These are phyloP conservation scores for Colletotrichum liriopes DNA, from an alignment of 2,329 filamentous ascomycete species.

Conservation along the genomic window DNA sequence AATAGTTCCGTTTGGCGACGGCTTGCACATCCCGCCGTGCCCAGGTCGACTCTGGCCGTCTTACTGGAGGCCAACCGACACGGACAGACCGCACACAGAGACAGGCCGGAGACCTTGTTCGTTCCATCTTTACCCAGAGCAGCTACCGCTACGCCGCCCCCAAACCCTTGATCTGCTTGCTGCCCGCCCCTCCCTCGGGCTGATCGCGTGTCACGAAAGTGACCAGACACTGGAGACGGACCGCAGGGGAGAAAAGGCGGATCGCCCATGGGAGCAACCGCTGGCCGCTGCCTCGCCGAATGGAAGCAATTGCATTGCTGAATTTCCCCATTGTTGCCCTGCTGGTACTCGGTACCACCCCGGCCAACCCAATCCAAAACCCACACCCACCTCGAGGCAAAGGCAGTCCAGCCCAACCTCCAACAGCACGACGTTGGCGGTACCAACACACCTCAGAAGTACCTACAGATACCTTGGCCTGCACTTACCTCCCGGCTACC, in stretches of 20 bases:
- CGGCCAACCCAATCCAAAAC: conserved; percentile 12
- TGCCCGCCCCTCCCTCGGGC: conserved; percentile 6
- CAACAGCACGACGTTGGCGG: conserved; percentile 2
- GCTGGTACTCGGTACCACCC: conserved; percentile 8
- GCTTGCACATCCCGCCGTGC: conserved; percentile 25
- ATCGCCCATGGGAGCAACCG: conserved; percentile 18
- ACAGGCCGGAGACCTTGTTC: conserved; percentile 1
- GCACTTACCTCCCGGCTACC: conserved; percentile 7
- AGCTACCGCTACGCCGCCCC: conserved; percentile 2
- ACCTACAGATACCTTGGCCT: not conserved
- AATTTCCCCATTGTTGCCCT: conserved; percentile 3
- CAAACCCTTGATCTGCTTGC: conserved; percentile 32
- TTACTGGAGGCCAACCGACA: not conserved
- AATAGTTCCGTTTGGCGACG: conserved; percentile 38
- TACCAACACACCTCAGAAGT: not conserved
- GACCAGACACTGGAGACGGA: conserved; percentile 10
- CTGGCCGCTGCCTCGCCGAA: not conserved
- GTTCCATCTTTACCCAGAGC: not conserved
- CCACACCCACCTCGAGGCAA: conserved; percentile 7
- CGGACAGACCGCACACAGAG: not conserved
- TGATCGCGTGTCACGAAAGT: conserved; percentile 40
- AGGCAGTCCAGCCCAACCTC: conserved; percentile 33
- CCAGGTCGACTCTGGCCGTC: not conserved
- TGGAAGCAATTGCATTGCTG: conserved; percentile 7
- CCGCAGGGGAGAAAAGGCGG: conserved; percentile 7